Percentiles rank a stretch among this genome's conserved stretches.
phyloP scores from a whole-genome alignment of 2,329 filamentous ascomycete genomes.

The Aureobasidium sp. region DNA sequence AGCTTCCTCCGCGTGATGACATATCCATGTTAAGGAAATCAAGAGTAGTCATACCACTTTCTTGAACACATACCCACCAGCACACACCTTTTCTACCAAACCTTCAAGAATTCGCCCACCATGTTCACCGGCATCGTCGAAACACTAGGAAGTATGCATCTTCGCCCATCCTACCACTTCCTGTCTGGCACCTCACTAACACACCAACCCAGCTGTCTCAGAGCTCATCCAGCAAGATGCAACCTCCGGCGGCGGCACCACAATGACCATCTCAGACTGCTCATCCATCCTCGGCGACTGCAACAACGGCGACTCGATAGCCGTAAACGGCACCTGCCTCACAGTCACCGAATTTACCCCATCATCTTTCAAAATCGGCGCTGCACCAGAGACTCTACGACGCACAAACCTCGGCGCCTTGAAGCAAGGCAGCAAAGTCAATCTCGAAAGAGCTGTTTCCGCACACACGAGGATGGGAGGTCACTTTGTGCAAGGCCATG shows the following conservation, averaged over 20 bases:
- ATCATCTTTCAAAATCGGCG: conserved; percentile 75
- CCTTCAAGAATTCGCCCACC: conserved; percentile 19
- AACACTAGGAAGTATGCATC: conserved; percentile 73
- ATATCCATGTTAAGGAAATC: neutral
- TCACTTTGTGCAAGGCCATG: conserved; percentile 96
- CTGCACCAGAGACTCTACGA: conserved; percentile 91
- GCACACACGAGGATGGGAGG: conserved; percentile 93
- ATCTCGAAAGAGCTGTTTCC: conserved; percentile 88
- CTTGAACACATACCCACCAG: neutral
- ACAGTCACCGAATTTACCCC: conserved; percentile 71
- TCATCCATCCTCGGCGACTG: conserved; percentile 75
- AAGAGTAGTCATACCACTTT: neutral
- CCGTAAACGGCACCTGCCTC: conserved; percentile 91
- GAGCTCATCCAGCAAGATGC: conserved; percentile 72
- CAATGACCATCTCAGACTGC: conserved; percentile 71
- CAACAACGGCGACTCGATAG: conserved; percentile 86
- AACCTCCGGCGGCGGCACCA: conserved; percentile 72
- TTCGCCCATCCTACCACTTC: neutral
- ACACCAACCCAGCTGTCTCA: conserved; percentile 61
- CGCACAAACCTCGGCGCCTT: conserved; percentile 88
- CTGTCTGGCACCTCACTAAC: neutral
- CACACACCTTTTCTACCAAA: neutral
- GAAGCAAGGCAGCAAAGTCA: conserved; percentile 60
- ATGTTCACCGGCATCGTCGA: conserved; percentile 98
- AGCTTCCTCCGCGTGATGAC: neutral